A percentile compares a stretch with the other conserved stretches of the same genome.
Evolutionary conservation across 371 early-diverging fungal species (phyloP).

Genomic region (Lichtheimia corymbifera): DNA sequence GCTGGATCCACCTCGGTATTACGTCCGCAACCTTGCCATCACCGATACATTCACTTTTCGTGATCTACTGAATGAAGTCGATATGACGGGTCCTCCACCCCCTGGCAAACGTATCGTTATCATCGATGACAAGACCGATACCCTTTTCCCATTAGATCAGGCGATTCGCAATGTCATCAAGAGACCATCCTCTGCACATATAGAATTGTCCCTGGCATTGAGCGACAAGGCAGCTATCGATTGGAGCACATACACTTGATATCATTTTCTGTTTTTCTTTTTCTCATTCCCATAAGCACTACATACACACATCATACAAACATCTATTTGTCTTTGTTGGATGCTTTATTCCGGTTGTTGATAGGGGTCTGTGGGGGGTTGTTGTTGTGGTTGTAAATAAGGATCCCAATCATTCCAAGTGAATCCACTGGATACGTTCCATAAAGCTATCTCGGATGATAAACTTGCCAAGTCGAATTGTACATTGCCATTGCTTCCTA

Average conservation of each 20-base stretch:
- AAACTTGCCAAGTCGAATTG: slow-evolving; percentile 27
- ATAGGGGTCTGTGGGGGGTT: slow-evolving; percentile 1
- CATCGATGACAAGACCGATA: slow-evolving; percentile 32
- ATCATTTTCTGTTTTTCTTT: neutral
- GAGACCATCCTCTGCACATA: slow-evolving; percentile 29
- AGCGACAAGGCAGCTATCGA: slow-evolving; percentile 42
- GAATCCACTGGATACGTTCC: slow-evolving; percentile 33
- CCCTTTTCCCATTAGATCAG: slow-evolving; percentile 42
- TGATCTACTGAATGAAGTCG: slow-evolving; percentile 42
- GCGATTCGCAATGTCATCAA: slow-evolving; percentile 42
- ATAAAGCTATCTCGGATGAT: slow-evolving; percentile 30
- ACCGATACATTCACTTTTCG: slow-evolving; percentile 48
- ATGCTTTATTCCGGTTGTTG: neutral
- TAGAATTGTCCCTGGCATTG: slow-evolving; percentile 42
- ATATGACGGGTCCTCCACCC: slow-evolving; percentile 41
- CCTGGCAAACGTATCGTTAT: slow-evolving; percentile 46
- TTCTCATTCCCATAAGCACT: too few relatives aligned
- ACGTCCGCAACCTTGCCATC: slow-evolving; percentile 48
- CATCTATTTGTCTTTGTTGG: too few relatives aligned
- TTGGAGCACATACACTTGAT: slow-evolving; percentile 31
- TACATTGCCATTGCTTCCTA: neutral
- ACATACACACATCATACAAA: too few relatives aligned
- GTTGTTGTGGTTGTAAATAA: slow-evolving; percentile 16
- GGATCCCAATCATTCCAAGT: slow-evolving; percentile 44
- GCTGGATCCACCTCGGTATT: slow-evolving; percentile 23